These are phyloP conservation scores for Coccomyxa sp. DNA, from an alignment of 139 green algal species.

Conservation along the genomic window DNA sequence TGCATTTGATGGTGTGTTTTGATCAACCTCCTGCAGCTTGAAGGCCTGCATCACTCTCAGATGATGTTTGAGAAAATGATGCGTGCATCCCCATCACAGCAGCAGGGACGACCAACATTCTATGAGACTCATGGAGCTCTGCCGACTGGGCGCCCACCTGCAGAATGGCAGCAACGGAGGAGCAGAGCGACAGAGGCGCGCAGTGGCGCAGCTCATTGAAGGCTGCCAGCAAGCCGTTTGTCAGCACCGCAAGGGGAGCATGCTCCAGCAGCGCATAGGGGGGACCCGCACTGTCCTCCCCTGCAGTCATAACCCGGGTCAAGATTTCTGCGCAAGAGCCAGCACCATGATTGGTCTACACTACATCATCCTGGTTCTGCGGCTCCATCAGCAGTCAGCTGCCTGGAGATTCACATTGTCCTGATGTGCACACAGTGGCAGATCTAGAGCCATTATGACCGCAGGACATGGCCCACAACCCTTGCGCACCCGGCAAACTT, in stretches of 20 bases:
- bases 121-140: background rate
- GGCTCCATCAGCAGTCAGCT: too few relatives aligned
- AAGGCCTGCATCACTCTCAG: background rate
- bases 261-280: conserved; percentile 87
- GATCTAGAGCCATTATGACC: background rate
- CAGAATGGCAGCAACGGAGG: conserved; percentile 20
- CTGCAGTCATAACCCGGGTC: background rate
- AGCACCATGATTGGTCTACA: background rate
- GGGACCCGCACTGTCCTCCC: conserved; percentile 43
- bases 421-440: background rate
- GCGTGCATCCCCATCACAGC: background rate
- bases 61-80: background rate
- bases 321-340: background rate
- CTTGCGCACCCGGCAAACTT: background rate
- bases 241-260: conserved; percentile 83
- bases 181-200: conserved; percentile 40
- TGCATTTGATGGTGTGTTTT: background rate
- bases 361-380: background rate
- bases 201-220: conserved; percentile 97
- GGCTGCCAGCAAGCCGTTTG: conserved; percentile 82
- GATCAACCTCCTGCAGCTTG: background rate
- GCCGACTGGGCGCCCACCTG: conserved; percentile 3
- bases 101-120: background rate
- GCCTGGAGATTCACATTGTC: background rate
- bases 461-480: background rate